These are phyloP conservation scores for Balansia obtecta DNA, from an alignment of 2,329 filamentous ascomycete species.

Conservation along the genomic window DNA sequence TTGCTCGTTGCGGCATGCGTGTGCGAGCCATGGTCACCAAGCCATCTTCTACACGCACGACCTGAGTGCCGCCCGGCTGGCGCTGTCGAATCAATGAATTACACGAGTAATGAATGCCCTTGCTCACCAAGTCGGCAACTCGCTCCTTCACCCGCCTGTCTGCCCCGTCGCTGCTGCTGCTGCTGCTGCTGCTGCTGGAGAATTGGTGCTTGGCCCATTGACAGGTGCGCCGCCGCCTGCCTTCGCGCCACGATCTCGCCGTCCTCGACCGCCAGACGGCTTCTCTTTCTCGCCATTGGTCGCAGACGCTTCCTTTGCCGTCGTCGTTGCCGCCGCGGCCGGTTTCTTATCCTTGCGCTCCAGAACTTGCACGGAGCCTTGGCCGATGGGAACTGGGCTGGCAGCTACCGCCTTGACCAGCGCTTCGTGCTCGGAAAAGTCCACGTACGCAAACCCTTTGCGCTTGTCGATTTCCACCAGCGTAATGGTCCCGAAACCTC, in stretches of 20 bases:
- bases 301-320: slow-evolving; percentile 3
- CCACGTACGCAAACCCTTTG: slow-evolving; percentile 88
- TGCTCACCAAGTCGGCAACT: background rate
- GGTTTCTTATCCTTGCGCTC: slow-evolving; percentile 58
- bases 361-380: slow-evolving; percentile 76
- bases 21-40: background rate
- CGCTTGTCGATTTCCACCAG: slow-evolving; percentile 88
- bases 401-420: slow-evolving; percentile 70
- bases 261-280: slow-evolving; percentile 16
- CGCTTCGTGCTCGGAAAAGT: slow-evolving; percentile 63
- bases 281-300: slow-evolving; percentile 14
- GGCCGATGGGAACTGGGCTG: slow-evolving; percentile 70
- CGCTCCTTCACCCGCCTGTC: slow-evolving; percentile 7
- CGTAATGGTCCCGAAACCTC: slow-evolving; percentile 59
- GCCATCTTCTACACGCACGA: too few species aligned
- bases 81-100: slow-evolving; percentile 2
- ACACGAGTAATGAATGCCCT: background rate
- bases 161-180: slow-evolving; percentile 3
- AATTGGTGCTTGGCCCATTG: slow-evolving; percentile 4
- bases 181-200: slow-evolving; percentile 2
- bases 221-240: slow-evolving; percentile 8
- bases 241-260: slow-evolving; percentile 20
- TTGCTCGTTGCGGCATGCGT: background rate
- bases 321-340: slow-evolving; percentile 10
- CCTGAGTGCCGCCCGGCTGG: background rate